A percentile compares a stretch with the other conserved stretches of the same genome.
Conservation (phyloP, 2,329 filamentous ascomycete species). For the Colletotrichum kahawae region DNA sequence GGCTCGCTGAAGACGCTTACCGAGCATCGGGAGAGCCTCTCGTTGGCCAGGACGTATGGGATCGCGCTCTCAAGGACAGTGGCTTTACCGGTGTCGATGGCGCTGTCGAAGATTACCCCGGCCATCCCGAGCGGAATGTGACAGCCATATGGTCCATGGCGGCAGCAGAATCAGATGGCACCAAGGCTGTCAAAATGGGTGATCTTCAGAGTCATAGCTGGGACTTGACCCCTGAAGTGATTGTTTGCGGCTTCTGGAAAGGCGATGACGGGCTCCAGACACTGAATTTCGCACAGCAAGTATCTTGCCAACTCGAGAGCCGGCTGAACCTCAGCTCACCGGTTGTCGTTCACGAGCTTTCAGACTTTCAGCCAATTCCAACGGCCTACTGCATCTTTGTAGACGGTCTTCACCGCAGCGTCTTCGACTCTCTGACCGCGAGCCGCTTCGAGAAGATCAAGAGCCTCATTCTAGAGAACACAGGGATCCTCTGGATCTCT, state of each 20-base stretch:
- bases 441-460: slow-evolving; percentile 25
- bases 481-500: background rate
- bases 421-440: slow-evolving; percentile 28
- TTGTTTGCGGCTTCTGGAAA: background rate
- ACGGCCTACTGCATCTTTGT: background rate
- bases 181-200: background rate
- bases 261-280: background rate
- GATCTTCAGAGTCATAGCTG: background rate
- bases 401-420: slow-evolving; percentile 16
- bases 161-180: background rate
- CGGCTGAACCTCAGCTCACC: background rate
- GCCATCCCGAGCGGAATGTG: background rate
- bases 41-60: slow-evolving; percentile 28
- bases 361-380: background rate
- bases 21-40: slow-evolving; percentile 29
- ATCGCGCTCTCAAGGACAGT: slow-evolving; percentile 26
- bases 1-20: slow-evolving; percentile 34
- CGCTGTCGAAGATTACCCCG: background rate
- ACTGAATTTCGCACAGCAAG: background rate
- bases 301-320: background rate
- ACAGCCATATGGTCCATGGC: background rate
- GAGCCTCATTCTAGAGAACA: background rate
- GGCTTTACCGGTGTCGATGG: slow-evolving; percentile 25
- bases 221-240: background rate
- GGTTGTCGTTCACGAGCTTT: background rate